Conservation (phyloP, 192 early-diverging fungal genomes). For the Mortierella antarctica region DNA sequence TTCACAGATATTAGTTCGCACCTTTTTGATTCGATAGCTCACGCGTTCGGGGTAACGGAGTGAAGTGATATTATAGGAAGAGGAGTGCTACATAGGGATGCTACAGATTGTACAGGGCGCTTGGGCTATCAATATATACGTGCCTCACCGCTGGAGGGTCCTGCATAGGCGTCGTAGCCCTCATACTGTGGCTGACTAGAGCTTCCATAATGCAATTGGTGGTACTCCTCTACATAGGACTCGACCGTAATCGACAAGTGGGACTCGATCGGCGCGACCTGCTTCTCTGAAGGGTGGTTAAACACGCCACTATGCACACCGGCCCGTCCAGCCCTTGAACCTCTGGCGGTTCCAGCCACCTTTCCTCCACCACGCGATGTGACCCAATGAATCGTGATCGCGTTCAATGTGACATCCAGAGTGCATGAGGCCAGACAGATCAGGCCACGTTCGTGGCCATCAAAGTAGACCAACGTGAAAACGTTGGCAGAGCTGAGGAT, state of each 20-base stretch:
- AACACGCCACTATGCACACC: not conserved
- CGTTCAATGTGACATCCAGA: slow-evolving; percentile 57
- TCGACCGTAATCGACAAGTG: slow-evolving; percentile 37
- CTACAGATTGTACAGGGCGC: too few species aligned
- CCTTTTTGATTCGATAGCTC: too few species aligned
- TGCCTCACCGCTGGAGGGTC: too few species aligned
- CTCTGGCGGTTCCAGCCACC: not conserved
- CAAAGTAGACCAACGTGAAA: slow-evolving; percentile 40
- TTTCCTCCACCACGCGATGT: slow-evolving; percentile 36
- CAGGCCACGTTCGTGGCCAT: slow-evolving; percentile 55
- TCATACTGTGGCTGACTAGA: too few species aligned
- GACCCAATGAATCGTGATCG: slow-evolving; percentile 59
- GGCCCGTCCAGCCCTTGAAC: not conserved
- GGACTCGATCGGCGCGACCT: slow-evolving; percentile 28
- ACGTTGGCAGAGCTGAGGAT: slow-evolving; percentile 55
- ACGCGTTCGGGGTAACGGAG: too few species aligned
- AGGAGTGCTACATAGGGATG: too few species aligned
- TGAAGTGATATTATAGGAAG: too few species aligned
- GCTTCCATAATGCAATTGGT: slow-evolving; percentile 21
- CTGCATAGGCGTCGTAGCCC: too few species aligned
- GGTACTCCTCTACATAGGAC: slow-evolving; percentile 44
- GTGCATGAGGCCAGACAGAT: slow-evolving; percentile 57
- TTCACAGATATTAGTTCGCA: too few species aligned
- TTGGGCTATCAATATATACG: too few species aligned
- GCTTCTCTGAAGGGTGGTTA: slow-evolving; percentile 12